Conservation (phyloP, 2,329 filamentous ascomycete genomes). For the Helotiales sp. region DNA sequence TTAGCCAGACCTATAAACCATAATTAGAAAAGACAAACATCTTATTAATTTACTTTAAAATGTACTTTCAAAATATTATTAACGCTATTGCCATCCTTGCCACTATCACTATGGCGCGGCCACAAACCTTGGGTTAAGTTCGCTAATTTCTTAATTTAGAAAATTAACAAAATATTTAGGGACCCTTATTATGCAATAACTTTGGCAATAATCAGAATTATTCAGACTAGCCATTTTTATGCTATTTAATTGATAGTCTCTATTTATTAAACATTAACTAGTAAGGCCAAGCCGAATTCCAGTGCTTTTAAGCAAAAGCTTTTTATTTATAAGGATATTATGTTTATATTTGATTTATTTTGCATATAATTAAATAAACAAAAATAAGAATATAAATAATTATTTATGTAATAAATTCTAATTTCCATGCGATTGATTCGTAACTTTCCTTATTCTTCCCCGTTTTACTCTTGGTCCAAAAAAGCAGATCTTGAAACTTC, state of each 20-base stretch:
- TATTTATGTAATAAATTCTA: not conserved
- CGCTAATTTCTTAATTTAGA: not conserved
- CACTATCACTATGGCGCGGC: not conserved
- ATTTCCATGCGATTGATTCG: too few species aligned
- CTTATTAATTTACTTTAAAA: not conserved
- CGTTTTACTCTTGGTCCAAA: too few species aligned
- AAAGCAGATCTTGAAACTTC: not conserved
- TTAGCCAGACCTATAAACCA: not conserved
- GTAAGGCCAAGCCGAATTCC: not conserved
- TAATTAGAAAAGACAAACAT: not conserved
- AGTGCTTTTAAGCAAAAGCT: not conserved
- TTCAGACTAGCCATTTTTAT: not conserved
- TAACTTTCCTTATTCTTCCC: too few species aligned
- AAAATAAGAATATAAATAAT: not conserved
- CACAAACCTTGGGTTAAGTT: not conserved
- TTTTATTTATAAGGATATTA: too few species aligned
- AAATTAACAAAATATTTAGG: not conserved
- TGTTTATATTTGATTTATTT: too few species aligned
- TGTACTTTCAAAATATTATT: not conserved
- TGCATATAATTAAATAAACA: too few species aligned
- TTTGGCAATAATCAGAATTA: not conserved
- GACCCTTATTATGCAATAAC: not conserved
- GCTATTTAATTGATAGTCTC: not conserved
- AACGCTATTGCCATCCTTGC: not conserved
- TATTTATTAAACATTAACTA: not conserved